Percentiles rank a stretch among this genome's conserved stretches.
phyloP scores from a whole-genome alignment of 495 filamentous ascomycete genomes.

The Bathelium albidoporum region DNA sequence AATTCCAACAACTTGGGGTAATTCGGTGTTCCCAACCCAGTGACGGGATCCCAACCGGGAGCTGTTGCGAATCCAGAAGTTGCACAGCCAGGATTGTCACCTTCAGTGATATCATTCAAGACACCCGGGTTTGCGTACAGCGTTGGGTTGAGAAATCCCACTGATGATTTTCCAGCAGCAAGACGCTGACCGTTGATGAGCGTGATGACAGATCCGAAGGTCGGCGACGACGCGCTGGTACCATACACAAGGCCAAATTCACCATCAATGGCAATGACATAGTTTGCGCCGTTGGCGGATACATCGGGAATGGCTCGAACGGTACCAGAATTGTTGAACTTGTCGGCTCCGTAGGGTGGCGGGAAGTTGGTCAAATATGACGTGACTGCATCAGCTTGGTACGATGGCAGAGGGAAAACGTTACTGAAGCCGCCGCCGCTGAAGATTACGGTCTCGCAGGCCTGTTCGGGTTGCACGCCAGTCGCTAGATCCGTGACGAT shows the following conservation, averaged over 20 bases:
- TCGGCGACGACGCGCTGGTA: slow-evolving; percentile 8
- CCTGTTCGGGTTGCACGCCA: slow-evolving; percentile 12
- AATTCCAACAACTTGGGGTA: slow-evolving; percentile 23
- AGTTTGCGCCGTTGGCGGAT: slow-evolving; percentile 34
- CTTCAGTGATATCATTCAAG: slow-evolving; percentile 13
- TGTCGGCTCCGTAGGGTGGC: slow-evolving; percentile 36
- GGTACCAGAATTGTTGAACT: slow-evolving; percentile 42
- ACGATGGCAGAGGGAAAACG: slow-evolving; percentile 47
- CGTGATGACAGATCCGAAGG: slow-evolving; percentile 9
- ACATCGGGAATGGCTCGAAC: slow-evolving; percentile 56
- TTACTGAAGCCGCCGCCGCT: slow-evolving; percentile 56
- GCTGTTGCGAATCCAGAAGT: slow-evolving; percentile 8
- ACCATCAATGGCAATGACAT: not conserved
- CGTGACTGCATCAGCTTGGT: slow-evolving; percentile 36
- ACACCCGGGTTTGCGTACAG: slow-evolving; percentile 13
- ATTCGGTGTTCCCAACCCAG: slow-evolving; percentile 16
- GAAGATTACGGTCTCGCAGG: slow-evolving; percentile 11
- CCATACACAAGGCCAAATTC: slow-evolving; percentile 5
- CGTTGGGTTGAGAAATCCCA: slow-evolving; percentile 13
- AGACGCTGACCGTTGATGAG: slow-evolving; percentile 11
- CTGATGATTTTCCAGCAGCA: slow-evolving; percentile 8
- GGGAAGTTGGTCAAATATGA: slow-evolving; percentile 24
- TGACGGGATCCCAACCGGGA: slow-evolving; percentile 13
- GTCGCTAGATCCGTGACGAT: slow-evolving; percentile 8
- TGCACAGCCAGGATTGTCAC: slow-evolving; percentile 10